phyloP scores from a whole-genome alignment of 305 asterid genomes.

The Salvia sclarea region DNA sequence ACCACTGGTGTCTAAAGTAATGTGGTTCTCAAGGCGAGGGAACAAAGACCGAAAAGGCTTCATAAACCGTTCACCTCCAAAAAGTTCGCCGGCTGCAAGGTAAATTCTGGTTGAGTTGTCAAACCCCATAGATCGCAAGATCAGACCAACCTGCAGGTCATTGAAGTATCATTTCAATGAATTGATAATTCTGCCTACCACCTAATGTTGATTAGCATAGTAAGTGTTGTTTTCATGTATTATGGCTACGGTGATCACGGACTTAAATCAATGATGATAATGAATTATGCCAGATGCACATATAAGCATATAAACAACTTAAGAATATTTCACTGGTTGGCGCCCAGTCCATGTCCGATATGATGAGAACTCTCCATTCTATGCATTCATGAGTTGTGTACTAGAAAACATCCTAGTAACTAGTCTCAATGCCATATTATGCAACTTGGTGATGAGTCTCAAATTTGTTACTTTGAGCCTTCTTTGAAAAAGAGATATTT shows the following conservation, averaged over 20 bases:
- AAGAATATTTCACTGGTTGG: not conserved
- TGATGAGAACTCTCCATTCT: not conserved
- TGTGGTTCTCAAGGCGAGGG: slow-evolving; percentile 88
- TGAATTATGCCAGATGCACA: not conserved
- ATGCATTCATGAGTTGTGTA: too few species aligned
- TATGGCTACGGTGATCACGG: not conserved
- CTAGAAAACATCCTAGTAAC: not conserved
- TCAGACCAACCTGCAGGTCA: slow-evolving; percentile 81
- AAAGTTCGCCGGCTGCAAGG: slow-evolving; percentile 93
- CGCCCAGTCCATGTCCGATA: not conserved
- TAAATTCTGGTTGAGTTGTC: slow-evolving; percentile 86
- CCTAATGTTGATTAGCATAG: not conserved
- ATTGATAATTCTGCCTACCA: slow-evolving; percentile 4
- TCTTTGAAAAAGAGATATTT: slow-evolving; percentile 4
- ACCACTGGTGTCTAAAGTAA: slow-evolving; percentile 71
- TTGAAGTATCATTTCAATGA: slow-evolving; percentile 15
- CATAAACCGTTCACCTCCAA: slow-evolving; percentile 93
- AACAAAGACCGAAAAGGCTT: slow-evolving; percentile 74
- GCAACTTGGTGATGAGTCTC: slow-evolving; percentile 12
- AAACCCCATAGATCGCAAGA: slow-evolving; percentile 76
- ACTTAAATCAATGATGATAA: slow-evolving; percentile 1
- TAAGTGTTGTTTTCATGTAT: not conserved
- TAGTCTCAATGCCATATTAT: not conserved
- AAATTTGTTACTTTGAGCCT: slow-evolving; percentile 6
- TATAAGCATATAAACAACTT: slow-evolving; percentile 3